phyloP scores from a whole-genome alignment of 257 asterid genomes.

The Gentiana macrophylla region DNA sequence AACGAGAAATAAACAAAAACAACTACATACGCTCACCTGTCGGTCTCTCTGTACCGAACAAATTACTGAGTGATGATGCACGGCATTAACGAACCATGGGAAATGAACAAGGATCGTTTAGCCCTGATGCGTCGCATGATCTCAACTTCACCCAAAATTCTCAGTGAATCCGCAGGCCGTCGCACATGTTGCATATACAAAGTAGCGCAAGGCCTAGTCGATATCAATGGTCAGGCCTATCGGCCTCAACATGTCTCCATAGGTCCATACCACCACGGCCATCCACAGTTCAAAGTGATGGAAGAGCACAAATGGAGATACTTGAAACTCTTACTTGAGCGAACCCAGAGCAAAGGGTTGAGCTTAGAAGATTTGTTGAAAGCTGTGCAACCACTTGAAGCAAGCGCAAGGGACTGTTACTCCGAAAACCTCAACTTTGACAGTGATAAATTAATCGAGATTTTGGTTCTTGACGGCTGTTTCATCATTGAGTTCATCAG shows the following conservation, averaged over 20 bases:
- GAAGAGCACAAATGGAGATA: conserved; percentile 87
- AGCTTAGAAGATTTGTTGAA: conserved; percentile 28
- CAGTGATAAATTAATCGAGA: not conserved
- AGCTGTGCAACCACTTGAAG: conserved; percentile 44
- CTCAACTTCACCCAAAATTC: conserved; percentile 43
- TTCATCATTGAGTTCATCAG: conserved; percentile 1
- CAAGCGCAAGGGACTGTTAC: not conserved
- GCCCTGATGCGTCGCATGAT: conserved; percentile 45
- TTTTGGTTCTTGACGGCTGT: conserved; percentile 4
- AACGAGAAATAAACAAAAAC: too few species aligned
- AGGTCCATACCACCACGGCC: conserved; percentile 81
- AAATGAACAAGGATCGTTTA: conserved; percentile 39
- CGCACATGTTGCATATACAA: conserved; percentile 66
- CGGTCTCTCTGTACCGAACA: too few species aligned
- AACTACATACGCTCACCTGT: too few species aligned
- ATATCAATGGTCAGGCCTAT: conserved; percentile 52
- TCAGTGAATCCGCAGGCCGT: conserved; percentile 60
- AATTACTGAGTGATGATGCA: too few species aligned
- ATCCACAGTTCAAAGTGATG: conserved; percentile 44
- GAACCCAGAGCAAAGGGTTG: conserved; percentile 24
- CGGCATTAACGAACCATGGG: conserved; percentile 16
- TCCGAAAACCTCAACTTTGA: not conserved
- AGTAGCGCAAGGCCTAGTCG: conserved; percentile 51
- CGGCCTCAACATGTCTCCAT: conserved; percentile 59
- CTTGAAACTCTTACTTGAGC: conserved; percentile 35